Evolutionary conservation across 371 early-diverging fungal species (phyloP).

Genomic region (Dipsacomyces acuminosporus): DNA sequence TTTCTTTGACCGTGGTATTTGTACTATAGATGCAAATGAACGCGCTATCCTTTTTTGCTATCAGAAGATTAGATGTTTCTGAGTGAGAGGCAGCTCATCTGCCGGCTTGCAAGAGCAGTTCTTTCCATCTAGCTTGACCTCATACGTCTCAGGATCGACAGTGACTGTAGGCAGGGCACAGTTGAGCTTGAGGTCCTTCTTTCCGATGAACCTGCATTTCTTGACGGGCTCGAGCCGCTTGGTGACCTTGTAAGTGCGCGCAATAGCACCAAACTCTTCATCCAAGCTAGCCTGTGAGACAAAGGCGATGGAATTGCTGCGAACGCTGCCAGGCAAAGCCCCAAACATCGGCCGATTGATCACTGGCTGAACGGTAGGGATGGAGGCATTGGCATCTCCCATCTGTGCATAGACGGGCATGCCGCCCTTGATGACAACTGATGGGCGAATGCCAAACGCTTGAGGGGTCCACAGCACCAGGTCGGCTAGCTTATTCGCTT

Average conservation of each 20-base stretch:
- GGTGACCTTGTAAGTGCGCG: constrained; percentile 54
- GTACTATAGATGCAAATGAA: too few relatives aligned
- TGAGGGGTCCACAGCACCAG: constrained; percentile 77
- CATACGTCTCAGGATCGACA: constrained; percentile 89
- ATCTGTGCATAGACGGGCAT: constrained; percentile 74
- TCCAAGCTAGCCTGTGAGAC: constrained; percentile 72
- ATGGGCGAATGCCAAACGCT: constrained; percentile 85
- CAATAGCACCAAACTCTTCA: constrained; percentile 41
- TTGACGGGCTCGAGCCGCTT: constrained; percentile 70
- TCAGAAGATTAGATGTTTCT: constrained; percentile 69
- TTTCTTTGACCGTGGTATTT: too few relatives aligned
- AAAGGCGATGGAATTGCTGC: constrained; percentile 63
- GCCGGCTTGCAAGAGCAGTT: constrained; percentile 67
- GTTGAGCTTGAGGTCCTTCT: constrained; percentile 84
- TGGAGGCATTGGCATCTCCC: constrained; percentile 89
- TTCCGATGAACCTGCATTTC: constrained; percentile 68
- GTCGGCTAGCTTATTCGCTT: constrained; percentile 89
- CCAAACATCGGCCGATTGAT: constrained; percentile 82
- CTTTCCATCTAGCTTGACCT: constrained; percentile 73
- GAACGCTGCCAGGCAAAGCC: constrained; percentile 54
- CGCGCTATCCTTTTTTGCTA: too few relatives aligned
- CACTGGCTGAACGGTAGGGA: constrained; percentile 87
- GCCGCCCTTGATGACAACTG: constrained; percentile 81
- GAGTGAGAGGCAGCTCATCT: constrained; percentile 65
- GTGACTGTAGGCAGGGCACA: constrained; percentile 63